Conservation (phyloP, 768 basidiomycete genomes). For the Termitomyces sp. region DNA sequence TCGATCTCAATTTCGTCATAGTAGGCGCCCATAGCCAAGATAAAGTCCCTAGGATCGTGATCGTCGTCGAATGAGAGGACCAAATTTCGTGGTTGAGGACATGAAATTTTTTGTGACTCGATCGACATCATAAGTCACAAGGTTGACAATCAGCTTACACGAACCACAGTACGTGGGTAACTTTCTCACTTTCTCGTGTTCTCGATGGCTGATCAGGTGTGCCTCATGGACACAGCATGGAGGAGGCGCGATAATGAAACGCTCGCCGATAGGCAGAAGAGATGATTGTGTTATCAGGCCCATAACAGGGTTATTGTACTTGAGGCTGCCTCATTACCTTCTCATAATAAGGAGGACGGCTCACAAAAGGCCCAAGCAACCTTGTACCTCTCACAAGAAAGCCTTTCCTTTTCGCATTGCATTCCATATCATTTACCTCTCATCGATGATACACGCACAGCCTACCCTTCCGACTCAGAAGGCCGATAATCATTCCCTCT, state of each 20-base stretch:
- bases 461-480: conserved; percentile 11
- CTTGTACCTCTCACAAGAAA: background rate
- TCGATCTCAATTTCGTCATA: conserved; percentile 99
- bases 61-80: conserved; percentile 2
- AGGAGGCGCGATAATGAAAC: conserved; percentile 5
- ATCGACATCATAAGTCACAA: conserved; percentile 2
- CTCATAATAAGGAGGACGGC: conserved; percentile 8
- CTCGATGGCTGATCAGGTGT: background rate
- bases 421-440: background rate
- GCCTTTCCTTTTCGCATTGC: background rate
- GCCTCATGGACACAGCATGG: conserved; percentile 19
- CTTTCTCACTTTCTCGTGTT: background rate
- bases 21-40: conserved; percentile 62
- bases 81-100: conserved; percentile 2
- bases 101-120: conserved; percentile 18
- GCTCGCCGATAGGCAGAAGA: conserved; percentile 4
- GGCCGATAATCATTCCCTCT: conserved; percentile 3
- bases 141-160: background rate
- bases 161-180: background rate
- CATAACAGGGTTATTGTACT: conserved; percentile 5
- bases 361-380: conserved; percentile 4
- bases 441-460: conserved; percentile 10
- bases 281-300: conserved; percentile 6
- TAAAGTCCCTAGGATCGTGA: background rate
- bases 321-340: conserved; percentile 14